Evolutionary conservation across 805 yeast species (phyloP).

Genomic region (Ogataea angusta): DNA sequence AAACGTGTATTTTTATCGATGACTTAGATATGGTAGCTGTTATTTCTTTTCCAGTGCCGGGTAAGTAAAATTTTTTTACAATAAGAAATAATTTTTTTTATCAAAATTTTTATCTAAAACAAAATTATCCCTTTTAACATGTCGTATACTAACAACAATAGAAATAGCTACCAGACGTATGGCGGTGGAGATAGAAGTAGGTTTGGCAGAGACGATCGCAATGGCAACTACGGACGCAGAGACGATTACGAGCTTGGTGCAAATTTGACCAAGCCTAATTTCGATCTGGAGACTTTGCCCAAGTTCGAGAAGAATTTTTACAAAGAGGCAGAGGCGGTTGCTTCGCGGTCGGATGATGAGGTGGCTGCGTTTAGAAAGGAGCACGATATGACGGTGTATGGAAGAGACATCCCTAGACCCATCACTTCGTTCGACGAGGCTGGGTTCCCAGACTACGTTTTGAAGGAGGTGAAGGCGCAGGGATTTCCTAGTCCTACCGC

Average conservation of each 20-base stretch:
- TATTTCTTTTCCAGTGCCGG: constrained; percentile 3
- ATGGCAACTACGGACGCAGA: constrained; percentile 32
- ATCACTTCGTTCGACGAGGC: constrained; percentile 92
- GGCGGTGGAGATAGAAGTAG: constrained; percentile 38
- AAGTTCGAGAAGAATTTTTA: constrained; percentile 94
- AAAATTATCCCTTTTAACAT: constrained; percentile 3
- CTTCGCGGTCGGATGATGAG: constrained; percentile 71
- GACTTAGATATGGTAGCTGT: constrained; percentile 1
- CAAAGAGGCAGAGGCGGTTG: constrained; percentile 76
- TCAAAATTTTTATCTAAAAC: constrained; percentile 7
- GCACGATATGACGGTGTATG: constrained; percentile 81
- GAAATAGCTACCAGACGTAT: constrained; percentile 39
- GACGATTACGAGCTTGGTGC: constrained; percentile 46
- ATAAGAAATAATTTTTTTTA: constrained; percentile 2
- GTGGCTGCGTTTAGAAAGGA: constrained; percentile 72
- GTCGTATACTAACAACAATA: constrained; percentile 13
- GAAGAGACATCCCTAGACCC: constrained; percentile 90
- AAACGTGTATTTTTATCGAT: constrained; percentile 2
- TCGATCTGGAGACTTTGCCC: constrained; percentile 76
- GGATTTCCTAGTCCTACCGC: constrained; percentile 95
- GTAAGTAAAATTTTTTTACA: constrained; percentile 8
- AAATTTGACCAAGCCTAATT: constrained; percentile 68
- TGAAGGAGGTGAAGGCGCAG: constrained; percentile 81
- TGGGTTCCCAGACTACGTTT: constrained; percentile 94
- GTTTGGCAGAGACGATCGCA: constrained; percentile 35